phyloP scores from a whole-genome alignment of 768 basidiomycete genomes.

The Termitomyces sp. region DNA sequence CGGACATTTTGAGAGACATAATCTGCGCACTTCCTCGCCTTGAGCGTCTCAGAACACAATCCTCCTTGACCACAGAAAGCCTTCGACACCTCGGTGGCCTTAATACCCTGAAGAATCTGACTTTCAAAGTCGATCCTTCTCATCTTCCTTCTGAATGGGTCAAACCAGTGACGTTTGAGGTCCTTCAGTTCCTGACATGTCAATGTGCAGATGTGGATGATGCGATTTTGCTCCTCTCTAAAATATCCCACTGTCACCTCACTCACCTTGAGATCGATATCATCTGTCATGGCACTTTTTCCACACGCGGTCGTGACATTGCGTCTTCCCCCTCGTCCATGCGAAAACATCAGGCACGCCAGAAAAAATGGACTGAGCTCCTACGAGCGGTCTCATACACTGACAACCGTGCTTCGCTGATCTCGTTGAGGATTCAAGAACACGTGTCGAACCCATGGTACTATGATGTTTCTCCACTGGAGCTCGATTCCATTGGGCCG shows the following conservation, averaged over 20 bases:
- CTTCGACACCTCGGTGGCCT: background rate
- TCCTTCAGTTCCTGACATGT: background rate
- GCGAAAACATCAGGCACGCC: background rate
- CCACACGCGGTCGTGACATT: background rate
- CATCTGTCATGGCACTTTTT: background rate
- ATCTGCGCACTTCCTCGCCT: background rate
- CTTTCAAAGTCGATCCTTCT: background rate
- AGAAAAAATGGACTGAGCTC: background rate
- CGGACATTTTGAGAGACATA: background rate
- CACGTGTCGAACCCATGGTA: background rate
- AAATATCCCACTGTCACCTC: background rate
- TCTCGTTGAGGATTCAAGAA: background rate
- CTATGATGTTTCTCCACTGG: background rate
- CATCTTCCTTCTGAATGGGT: background rate
- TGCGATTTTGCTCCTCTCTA: background rate
- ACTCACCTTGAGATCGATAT: background rate
- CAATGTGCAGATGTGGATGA: background rate
- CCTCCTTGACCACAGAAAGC: background rate
- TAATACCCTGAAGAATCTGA: background rate
- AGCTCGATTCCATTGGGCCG: background rate
- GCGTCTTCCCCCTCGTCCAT: background rate
- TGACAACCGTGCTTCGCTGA: background rate
- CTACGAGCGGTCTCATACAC: background rate
- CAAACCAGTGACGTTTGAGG: background rate
- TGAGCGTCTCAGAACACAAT: background rate